Evolutionary conservation across 192 early-diverging fungal genomes (phyloP).

Genomic region (Coemansia sp.): DNA sequence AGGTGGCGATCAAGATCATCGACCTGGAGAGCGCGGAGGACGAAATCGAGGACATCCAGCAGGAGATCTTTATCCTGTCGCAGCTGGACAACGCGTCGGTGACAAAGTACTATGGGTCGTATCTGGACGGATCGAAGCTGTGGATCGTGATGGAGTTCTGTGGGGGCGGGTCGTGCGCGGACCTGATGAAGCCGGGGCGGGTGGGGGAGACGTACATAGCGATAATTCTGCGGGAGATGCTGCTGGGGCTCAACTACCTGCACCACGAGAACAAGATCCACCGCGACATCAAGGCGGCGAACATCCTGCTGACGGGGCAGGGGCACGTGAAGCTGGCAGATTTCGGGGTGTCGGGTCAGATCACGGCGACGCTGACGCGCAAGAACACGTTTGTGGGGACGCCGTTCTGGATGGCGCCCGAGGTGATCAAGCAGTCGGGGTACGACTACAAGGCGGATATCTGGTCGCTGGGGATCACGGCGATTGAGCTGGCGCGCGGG

Average conservation of each 20-base stretch:
- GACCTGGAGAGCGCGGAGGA: slow-evolving; percentile 96
- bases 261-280: slow-evolving; percentile 89
- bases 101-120: slow-evolving; percentile 89
- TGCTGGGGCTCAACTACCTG: slow-evolving; percentile 90
- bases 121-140: slow-evolving; percentile 81
- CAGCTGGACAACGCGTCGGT: slow-evolving; percentile 89
- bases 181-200: slow-evolving; percentile 85
- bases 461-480: slow-evolving; percentile 97
- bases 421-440: slow-evolving; percentile 91
- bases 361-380: slow-evolving; percentile 88
- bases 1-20: slow-evolving; percentile 97
- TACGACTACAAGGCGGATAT: slow-evolving; percentile 98
- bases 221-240: slow-evolving; percentile 85
- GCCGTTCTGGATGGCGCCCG: slow-evolving; percentile 95
- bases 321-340: slow-evolving; percentile 94
- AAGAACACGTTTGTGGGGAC: slow-evolving; percentile 99
- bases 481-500: slow-evolving; percentile 93
- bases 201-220: slow-evolving; percentile 90
- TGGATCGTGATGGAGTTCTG: slow-evolving; percentile 99
- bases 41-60: slow-evolving; percentile 98
- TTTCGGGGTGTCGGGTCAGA: slow-evolving; percentile 97
- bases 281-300: slow-evolving; percentile 96
- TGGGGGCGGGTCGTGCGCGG: slow-evolving; percentile 90
- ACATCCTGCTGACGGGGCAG: slow-evolving; percentile 71
- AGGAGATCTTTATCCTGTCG: slow-evolving; percentile 94